Evolutionary conservation across 805 yeast species (phyloP), one percentile per base, ranked within the genome.

Genomic region (Pichia scutulata): DNA sequence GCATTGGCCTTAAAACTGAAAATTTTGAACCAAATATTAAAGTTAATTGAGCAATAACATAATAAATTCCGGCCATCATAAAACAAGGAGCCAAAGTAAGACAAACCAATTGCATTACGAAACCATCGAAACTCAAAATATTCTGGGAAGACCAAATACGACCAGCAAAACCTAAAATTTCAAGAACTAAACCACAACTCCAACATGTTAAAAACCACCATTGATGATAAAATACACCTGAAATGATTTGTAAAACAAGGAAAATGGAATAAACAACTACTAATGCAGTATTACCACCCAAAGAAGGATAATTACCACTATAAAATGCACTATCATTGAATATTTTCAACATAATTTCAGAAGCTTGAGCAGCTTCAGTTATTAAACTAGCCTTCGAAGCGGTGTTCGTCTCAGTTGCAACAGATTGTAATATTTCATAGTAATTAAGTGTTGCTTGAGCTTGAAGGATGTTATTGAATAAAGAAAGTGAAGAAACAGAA

Each of bases 1-100:
- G 70, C 71, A 77, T 72, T 8, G 92, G 90, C 51, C 67, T 70
- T 30, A 78, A 51, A 7, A 68, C 22, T 0, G 89, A 80, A 55
- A 67, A 81, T 18, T 68, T 60, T 50, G 71, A 68, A 2, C 88
- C 88, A 59, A 79, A 81, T 1, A 86, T 65, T 50, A 82, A 80
- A 44, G 82, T 70, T 46, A 84, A 57, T 64, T 86, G 84, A 7
- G 85, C 89, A 55, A 89, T 67, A 48, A 81, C 71, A 56, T 76
- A 84, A 67, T 89, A 89, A 3, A 89, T 72, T 1, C 92, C 96
- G 4, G 86, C 96, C 86, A 86, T 84, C 43, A 86, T 70, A 63
- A 89, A 84, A 21, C 87, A 88, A 0, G 96, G 96, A 0, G 88
- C 92, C 44, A 89, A 66, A 0, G 92, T 86, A 50, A 88, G 68